Evolutionary conservation across 129 eudicot species (phyloP).

Genomic region (Tagetes erecta): DNA sequence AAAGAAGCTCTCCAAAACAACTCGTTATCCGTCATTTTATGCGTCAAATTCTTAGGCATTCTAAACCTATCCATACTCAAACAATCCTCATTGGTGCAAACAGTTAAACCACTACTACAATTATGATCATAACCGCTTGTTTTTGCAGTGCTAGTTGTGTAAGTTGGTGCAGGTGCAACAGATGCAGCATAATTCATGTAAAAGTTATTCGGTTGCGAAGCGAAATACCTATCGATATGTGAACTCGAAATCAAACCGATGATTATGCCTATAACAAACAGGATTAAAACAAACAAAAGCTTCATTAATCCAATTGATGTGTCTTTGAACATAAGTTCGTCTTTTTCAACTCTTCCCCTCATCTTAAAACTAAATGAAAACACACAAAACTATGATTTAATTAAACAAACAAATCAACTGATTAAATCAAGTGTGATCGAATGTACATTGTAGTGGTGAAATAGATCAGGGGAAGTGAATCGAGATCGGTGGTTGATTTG

Average conservation of each 20-base stretch:
- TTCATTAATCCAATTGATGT: slow-evolving; percentile 54
- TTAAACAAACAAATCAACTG: not conserved
- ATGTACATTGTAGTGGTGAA: slow-evolving; percentile 12
- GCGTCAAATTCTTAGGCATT: slow-evolving; percentile 53
- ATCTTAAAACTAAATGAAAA: slow-evolving; percentile 28
- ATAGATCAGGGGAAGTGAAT: slow-evolving; percentile 11
- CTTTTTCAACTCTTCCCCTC: slow-evolving; percentile 63
- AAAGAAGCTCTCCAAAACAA: slow-evolving; percentile 93
- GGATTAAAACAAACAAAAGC: slow-evolving; percentile 45
- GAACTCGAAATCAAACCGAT: slow-evolving; percentile 72
- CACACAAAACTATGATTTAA: not conserved
- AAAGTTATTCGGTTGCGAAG: slow-evolving; percentile 42
- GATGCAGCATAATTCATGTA: slow-evolving; percentile 32
- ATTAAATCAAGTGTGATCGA: not conserved
- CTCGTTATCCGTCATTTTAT: slow-evolving; percentile 71
- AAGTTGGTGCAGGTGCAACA: slow-evolving; percentile 40
- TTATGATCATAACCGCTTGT: slow-evolving; percentile 4
- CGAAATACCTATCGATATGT: slow-evolving; percentile 61
- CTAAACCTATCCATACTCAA: slow-evolving; percentile 53
- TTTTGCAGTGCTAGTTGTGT: slow-evolving; percentile 5
- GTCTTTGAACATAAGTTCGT: slow-evolving; percentile 56
- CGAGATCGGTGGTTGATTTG: slow-evolving; percentile 5
- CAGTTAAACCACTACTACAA: slow-evolving; percentile 26
- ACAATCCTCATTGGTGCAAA: slow-evolving; percentile 51
- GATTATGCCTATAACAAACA: slow-evolving; percentile 69